Percentiles rank a stretch among this genome's conserved stretches.
These are phyloP conservation scores for Ceratobasidium sp. DNA, from an alignment of 1,284 basidiomycete genomes.

Conservation along the genomic window DNA sequence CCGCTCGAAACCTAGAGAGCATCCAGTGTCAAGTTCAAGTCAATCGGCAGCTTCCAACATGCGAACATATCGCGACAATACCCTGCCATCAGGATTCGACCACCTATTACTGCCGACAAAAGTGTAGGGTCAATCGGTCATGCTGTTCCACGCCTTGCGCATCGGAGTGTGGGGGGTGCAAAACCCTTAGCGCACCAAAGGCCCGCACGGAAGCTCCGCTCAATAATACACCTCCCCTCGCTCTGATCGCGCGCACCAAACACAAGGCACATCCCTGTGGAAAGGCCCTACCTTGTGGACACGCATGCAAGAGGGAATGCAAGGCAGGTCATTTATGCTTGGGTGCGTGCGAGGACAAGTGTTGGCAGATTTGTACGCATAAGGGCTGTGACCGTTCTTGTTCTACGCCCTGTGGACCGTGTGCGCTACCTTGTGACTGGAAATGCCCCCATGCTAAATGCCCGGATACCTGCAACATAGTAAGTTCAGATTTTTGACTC, in stretches of 20 bases:
- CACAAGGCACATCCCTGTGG: conserved; percentile 62
- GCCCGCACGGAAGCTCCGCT: not conserved
- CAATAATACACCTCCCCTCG: not conserved
- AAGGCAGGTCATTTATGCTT: conserved; percentile 58
- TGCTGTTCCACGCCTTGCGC: conserved; percentile 58
- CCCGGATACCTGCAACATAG: conserved; percentile 72
- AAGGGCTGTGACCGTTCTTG: conserved; percentile 58
- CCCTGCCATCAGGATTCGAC: conserved; percentile 57
- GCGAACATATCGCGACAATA: conserved; percentile 62
- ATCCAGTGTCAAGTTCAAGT: conserved; percentile 58
- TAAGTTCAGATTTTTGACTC: conserved; percentile 66
- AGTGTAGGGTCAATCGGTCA: conserved; percentile 55
- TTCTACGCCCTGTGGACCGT: conserved; percentile 58
- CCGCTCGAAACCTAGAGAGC: conserved; percentile 54
- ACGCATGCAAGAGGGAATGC: conserved; percentile 60
- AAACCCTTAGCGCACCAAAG: conserved; percentile 46
- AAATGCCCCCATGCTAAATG: conserved; percentile 63
- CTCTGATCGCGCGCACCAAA: conserved; percentile 45
- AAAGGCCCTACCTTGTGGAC: conserved; percentile 62
- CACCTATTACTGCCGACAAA: conserved; percentile 52
- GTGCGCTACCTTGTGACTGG: conserved; percentile 65
- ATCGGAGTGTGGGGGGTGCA: conserved; percentile 60
- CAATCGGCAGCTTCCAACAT: conserved; percentile 57
- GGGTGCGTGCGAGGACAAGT: conserved; percentile 54
- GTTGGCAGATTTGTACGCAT: conserved; percentile 65